Conservation (phyloP, 2,329 filamentous ascomycete genomes). For the Colletotrichum musicola region DNA sequence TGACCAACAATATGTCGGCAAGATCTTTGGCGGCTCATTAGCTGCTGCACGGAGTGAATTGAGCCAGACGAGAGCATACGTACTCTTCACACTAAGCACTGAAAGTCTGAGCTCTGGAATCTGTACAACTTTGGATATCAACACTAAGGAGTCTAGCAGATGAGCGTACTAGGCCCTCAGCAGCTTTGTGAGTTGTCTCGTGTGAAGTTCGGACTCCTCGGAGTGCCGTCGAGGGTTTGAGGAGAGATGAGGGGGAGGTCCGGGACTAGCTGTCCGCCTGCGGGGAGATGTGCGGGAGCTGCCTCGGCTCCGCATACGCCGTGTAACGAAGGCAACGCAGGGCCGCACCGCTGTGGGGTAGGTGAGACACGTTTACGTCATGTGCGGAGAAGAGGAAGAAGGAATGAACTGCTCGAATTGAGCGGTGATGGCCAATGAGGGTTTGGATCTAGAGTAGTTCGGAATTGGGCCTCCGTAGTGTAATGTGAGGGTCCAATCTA, state of each 20-base stretch:
- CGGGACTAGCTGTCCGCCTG: neutral
- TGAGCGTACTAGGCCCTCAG: neutral
- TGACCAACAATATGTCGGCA: too few species aligned
- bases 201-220: neutral
- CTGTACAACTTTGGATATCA: too few species aligned
- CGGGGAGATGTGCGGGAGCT: conserved; percentile 1
- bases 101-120: too few species aligned
- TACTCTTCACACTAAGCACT: too few species aligned
- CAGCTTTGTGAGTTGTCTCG: neutral
- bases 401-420: neutral
- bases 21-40: too few species aligned
- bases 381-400: conserved; percentile 13
- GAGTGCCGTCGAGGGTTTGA: neutral
- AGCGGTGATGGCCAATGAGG: neutral
- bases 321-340: conserved; percentile 1
- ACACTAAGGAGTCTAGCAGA: too few species aligned
- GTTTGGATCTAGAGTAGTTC: neutral
- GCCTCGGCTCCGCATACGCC: conserved; percentile 16
- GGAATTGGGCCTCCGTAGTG: neutral
- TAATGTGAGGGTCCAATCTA: too few species aligned
- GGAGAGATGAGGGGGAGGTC: conserved; percentile 6
- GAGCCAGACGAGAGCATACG: too few species aligned
- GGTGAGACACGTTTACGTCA: conserved; percentile 20
- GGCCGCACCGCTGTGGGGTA: conserved; percentile 2
- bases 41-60: too few species aligned